These are phyloP conservation scores for Cairneyella variabilis DNA, from an alignment of 495 filamentous ascomycete genomes.

Conservation along the genomic window DNA sequence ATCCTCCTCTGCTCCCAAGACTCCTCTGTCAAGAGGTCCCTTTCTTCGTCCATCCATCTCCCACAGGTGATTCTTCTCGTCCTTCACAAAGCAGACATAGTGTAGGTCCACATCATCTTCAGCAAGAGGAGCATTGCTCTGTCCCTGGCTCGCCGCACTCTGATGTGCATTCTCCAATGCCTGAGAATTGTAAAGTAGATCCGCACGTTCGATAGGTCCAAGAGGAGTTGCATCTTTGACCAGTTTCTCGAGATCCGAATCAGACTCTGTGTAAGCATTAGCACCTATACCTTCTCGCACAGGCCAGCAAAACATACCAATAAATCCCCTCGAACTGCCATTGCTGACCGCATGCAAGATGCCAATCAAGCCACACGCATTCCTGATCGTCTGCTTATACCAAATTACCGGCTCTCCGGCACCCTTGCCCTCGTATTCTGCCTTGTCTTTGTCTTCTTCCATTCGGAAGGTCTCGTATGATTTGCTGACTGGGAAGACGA, in stretches of 20 bases:
- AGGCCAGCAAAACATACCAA: conserved; percentile 36
- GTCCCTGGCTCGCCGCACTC: conserved; percentile 65
- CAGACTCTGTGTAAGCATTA: conserved; percentile 31
- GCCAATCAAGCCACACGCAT: conserved; percentile 84
- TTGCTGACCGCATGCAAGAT: conserved; percentile 73
- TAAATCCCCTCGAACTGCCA: conserved; percentile 36
- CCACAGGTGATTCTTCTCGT: conserved; percentile 64
- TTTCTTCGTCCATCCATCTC: conserved; percentile 80
- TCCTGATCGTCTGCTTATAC: conserved; percentile 88
- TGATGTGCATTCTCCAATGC: conserved; percentile 70
- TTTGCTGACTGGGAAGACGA: conserved; percentile 77
- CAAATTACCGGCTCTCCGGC: conserved; percentile 56
- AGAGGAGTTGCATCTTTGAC: conserved; percentile 45
- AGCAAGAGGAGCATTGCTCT: conserved; percentile 66
- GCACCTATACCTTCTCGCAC: background rate
- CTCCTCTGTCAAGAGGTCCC: conserved; percentile 70
- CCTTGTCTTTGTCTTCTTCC: conserved; percentile 53
- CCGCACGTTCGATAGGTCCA: conserved; percentile 53
- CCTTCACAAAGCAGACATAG: conserved; percentile 84
- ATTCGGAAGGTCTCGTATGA: conserved; percentile 64
- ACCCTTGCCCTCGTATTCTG: conserved; percentile 40
- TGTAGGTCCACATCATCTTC: conserved; percentile 70
- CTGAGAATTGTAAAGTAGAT: conserved; percentile 67
- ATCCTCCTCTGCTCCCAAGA: conserved; percentile 62
- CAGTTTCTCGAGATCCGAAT: conserved; percentile 39